Evolutionary conservation across 1,139 yeast genomes (phyloP), one percentile per base, ranked within the genome.

Genomic region (Candida sp.): DNA sequence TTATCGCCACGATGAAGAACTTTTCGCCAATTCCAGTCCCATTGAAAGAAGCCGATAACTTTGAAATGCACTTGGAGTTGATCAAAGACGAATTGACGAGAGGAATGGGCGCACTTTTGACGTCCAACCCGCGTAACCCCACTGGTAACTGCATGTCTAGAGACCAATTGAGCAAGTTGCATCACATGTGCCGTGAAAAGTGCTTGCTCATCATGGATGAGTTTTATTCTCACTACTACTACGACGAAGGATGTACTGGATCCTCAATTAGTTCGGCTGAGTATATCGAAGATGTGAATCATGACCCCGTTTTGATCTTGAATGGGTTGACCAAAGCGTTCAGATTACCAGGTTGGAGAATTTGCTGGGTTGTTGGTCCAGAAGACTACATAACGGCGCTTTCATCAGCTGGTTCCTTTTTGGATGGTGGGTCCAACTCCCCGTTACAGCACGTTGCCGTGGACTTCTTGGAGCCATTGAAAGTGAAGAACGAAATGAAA

Each of bases 11-110:
- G 49, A 84, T 84, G 70, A 84, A 84, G 70, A 84, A 84, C 65
- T 84, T 84, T 63, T 81, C 87, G 1, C 88, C 89, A 6, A 83
- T 84, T 50, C 90, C 90, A 1, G 88, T 84, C 8, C 89, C 89
- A 1, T 71, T 84, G 58, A 79, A 76, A 54, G 88, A 84, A 58
- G 72, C 78, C 23, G 89, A 84, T 63, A 80, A 83, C 58, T 84
- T 84, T 66, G 82, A 81, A 53, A 77, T 84, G 42, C 88, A 84
- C 60, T 69, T 84, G 58, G 81, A 82, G 51, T 77, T 81, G 55
- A 78, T 84, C 55, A 78, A 77, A 57, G 75, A 76, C 54, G 89
- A 84, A 64, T 72, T 84, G 65, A 72, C 71, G 47, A 73, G 89
- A 60, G 90, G 90, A 44, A 88, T 84, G 12, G 78, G 84, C 57